Evolutionary conservation across 176 grass and related monocot genomes (phyloP).

Genomic region (Saccharum officinarum): DNA sequence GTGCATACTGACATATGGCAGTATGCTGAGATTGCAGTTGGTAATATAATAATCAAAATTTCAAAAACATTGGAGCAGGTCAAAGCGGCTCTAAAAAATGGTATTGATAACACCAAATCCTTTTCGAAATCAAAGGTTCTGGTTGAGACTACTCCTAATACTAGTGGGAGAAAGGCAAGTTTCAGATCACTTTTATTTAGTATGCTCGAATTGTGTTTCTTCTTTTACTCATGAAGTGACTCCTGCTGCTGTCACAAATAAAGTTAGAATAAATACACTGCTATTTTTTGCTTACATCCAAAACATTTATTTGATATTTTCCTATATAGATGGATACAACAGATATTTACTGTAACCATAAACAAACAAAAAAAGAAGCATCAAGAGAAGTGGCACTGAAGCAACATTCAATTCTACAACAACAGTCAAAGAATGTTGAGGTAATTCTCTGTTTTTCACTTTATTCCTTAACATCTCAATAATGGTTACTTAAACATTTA

Average conservation of each 20-base stretch:
- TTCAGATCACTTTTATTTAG: constrained; percentile 21
- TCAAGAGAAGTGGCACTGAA: constrained; percentile 62
- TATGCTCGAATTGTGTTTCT: constrained; percentile 21
- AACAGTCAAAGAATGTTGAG: constrained; percentile 81
- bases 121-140: constrained; percentile 88
- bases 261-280: not conserved
- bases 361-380: constrained; percentile 59
- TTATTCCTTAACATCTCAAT: constrained; percentile 3
- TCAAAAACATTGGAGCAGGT: constrained; percentile 56
- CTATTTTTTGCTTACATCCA: constrained; percentile 31
- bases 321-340: constrained; percentile 59
- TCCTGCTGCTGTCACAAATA: constrained; percentile 2
- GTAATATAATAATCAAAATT: constrained; percentile 21
- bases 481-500: not conserved
- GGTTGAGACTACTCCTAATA: constrained; percentile 46
- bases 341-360: constrained; percentile 61
- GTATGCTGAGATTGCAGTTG: constrained; percentile 5
- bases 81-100: constrained; percentile 69
- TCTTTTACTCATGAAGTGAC: constrained; percentile 3
- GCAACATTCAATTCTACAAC: constrained; percentile 67
- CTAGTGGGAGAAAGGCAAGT: constrained; percentile 71
- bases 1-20: constrained; percentile 21
- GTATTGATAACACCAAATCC: constrained; percentile 61
- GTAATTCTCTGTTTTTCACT: constrained; percentile 49
- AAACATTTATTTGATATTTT: constrained; percentile 32